Base-by-base conservation (phyloP, 2,329 filamentous ascomycete species). In the Ceratocystis ficicola region DNA sequence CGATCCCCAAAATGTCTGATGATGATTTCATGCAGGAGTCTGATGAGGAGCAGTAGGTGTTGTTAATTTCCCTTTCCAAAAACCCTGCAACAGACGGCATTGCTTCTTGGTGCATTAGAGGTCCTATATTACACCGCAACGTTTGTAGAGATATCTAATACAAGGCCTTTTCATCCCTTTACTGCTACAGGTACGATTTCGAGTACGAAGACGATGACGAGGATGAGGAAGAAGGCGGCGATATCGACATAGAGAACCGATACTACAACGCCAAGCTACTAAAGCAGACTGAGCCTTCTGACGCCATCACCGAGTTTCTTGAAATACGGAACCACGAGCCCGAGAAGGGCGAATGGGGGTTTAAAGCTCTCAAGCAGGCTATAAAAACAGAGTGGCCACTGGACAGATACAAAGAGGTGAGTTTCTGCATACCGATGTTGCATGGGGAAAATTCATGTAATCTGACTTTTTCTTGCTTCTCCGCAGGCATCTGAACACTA, bases 261-360 rank as follows among this genome's bases (percentile, higher is more conserved):
- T 99, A 99, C 80, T 99, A 97, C 82, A 97, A 96, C 77, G 94
- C 94, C 55, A 99, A 99, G 77, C 93, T 97, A 78, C 86, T 95
- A 74, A 99, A 97, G 79, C 80, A 81, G 55, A 86, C 87, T 69
- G 90, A 92, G 67, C 91, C 93, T 0, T 85, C 94, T 72, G 90
- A 90, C 71, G 94, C 94, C 1, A 88, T 99, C 66, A 85, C 86
- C 44, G 93, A 97, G 74, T 99, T 99, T 72, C 78, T 97, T n/a
- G 88, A 85, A 41, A 87, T 99, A 69, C 91, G 90, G 4, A 80
- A 83, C 15, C 76, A 96, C 59, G 93, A 99, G 75, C 77, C 86
- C 65, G 90, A 96, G 74, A 99, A 97, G 78, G 90, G 90, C 68
- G 93, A 99, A 75, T 97, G 93, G 94, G 94, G 94, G 0, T 99